These are phyloP conservation scores for Aureobasidium musti DNA, from an alignment of 2,329 filamentous ascomycete genomes.

Conservation along the genomic window DNA sequence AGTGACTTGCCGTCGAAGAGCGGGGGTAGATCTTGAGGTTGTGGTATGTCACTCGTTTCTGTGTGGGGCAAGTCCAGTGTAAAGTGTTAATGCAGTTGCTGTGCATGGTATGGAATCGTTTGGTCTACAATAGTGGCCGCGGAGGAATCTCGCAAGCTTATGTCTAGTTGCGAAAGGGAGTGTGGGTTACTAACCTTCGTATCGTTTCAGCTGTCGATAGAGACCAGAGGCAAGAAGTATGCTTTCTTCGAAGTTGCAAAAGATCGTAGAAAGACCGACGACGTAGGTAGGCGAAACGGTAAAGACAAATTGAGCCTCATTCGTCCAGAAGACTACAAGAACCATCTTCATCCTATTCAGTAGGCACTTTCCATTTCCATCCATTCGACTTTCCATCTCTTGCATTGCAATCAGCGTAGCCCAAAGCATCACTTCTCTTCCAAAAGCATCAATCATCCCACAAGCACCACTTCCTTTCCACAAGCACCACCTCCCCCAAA, in stretches of 20 bases:
- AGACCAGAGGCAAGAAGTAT: background rate
- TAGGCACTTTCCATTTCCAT: background rate
- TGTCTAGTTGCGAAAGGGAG: background rate
- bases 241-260: background rate
- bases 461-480: background rate
- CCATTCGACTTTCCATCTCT: background rate
- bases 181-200: too few species aligned
- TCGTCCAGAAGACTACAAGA: background rate
- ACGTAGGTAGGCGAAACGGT: background rate
- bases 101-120: background rate
- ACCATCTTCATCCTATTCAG: background rate
- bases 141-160: background rate
- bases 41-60: background rate
- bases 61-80: background rate
- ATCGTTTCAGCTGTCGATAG: background rate
- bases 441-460: background rate
- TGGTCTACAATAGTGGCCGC: background rate
- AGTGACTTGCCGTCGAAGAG: background rate
- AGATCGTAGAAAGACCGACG: background rate
- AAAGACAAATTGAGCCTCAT: background rate
- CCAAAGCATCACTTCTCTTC: background rate
- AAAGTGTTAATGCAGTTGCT: background rate
- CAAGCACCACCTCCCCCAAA: background rate
- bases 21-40: background rate
- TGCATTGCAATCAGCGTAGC: background rate